Evolutionary conservation across 352 stramenopile species (phyloP).

Genomic region (Phytophthora pluvialis): DNA sequence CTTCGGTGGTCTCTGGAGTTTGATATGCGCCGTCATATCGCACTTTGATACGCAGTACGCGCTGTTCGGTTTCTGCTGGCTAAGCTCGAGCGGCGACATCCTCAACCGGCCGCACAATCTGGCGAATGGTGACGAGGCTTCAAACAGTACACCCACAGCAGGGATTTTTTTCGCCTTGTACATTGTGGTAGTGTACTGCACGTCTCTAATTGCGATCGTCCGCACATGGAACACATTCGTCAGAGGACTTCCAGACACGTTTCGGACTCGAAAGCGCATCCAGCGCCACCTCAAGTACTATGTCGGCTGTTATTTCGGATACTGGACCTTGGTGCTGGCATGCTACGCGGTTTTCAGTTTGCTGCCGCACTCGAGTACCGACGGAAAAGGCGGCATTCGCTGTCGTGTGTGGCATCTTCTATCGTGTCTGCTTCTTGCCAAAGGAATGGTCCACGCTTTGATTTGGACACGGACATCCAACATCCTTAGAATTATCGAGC

Average conservation of each 20-base stretch:
- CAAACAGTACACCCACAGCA: constrained; percentile 55
- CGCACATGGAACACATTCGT: constrained; percentile 83
- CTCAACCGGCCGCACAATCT: constrained; percentile 21
- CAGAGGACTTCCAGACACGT: constrained; percentile 78
- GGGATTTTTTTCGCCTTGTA: constrained; percentile 86
- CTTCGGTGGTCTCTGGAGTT: constrained; percentile 69
- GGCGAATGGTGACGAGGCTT: constrained; percentile 11
- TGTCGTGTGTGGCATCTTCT: constrained; percentile 80
- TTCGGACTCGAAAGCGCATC: constrained; percentile 75
- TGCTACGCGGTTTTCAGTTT: constrained; percentile 77
- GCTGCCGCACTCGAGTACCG: constrained; percentile 37
- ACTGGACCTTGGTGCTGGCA: constrained; percentile 80
- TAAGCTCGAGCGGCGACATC: constrained; percentile 62
- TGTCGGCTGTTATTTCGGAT: constrained; percentile 87
- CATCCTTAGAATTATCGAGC: constrained; percentile 76
- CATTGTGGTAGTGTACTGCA: constrained; percentile 84
- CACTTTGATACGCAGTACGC: constrained; percentile 80
- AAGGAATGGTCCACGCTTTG: constrained; percentile 81
- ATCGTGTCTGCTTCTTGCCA: constrained; percentile 71
- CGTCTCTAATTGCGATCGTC: constrained; percentile 75
- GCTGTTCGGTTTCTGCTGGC: constrained; percentile 85
- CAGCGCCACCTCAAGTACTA: constrained; percentile 89
- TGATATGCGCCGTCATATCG: constrained; percentile 73
- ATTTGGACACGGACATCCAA: constrained; percentile 89
- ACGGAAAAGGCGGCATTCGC: constrained; percentile 40